phyloP scores from a whole-genome alignment of 768 basidiomycete species.

The Tubosaeta sp. region DNA sequence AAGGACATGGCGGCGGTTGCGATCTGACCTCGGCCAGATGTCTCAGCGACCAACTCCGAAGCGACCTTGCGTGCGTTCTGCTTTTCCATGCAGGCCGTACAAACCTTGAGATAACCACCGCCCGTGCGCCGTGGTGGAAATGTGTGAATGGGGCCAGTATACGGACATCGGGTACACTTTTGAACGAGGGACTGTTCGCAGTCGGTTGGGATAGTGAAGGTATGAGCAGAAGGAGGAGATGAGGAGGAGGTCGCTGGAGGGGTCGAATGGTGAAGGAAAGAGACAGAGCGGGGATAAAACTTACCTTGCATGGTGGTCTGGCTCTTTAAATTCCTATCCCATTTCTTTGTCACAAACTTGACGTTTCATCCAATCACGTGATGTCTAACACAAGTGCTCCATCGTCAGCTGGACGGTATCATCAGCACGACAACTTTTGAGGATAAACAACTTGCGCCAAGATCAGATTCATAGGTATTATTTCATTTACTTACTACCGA shows the following conservation, averaged over 20 bases:
- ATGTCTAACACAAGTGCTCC: too few relatives aligned
- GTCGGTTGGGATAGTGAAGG: slow-evolving; percentile 19
- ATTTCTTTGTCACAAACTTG: slow-evolving; percentile 1
- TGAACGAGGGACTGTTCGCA: slow-evolving; percentile 16
- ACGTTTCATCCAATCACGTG: slow-evolving; percentile 15
- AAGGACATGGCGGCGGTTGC: slow-evolving; percentile 33
- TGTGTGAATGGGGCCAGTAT: slow-evolving; percentile 23
- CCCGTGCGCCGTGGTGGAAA: slow-evolving; percentile 31
- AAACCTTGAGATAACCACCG: slow-evolving; percentile 31
- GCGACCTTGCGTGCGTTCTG: slow-evolving; percentile 32
- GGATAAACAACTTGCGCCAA: too few relatives aligned
- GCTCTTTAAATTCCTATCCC: slow-evolving; percentile 8
- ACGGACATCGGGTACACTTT: slow-evolving; percentile 32
- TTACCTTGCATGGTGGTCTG: slow-evolving; percentile 21
- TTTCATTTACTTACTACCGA: too few relatives aligned
- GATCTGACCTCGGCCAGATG: slow-evolving; percentile 31
- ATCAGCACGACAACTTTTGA: too few relatives aligned
- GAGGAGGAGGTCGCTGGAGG: slow-evolving; percentile 20
- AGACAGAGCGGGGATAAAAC: slow-evolving; percentile 6
- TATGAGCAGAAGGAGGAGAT: slow-evolving; percentile 15
- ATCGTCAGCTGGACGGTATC: too few relatives aligned
- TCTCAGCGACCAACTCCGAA: slow-evolving; percentile 26
- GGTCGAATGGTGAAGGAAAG: slow-evolving; percentile 1
- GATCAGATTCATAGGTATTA: too few relatives aligned
- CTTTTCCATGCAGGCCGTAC: slow-evolving; percentile 31